Conservation (phyloP, 805 yeast species). For the Nakazawaea holstii region DNA sequence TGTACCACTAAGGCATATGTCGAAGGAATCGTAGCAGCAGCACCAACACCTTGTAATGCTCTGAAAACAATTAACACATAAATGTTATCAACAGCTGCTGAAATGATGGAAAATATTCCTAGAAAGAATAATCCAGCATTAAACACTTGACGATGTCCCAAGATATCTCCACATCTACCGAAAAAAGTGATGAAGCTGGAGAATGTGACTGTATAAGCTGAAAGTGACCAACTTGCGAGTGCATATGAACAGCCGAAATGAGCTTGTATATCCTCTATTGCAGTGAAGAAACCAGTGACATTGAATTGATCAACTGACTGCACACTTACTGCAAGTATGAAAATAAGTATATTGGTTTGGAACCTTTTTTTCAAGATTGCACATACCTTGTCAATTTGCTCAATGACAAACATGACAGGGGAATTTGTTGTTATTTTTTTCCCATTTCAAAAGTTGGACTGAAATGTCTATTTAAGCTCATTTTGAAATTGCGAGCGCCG, state of each 20-base stretch:
- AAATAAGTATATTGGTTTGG: no score
- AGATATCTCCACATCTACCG: conserved; percentile 30
- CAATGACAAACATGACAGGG: no score
- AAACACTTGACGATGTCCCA: conserved; percentile 26
- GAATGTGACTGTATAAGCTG: conserved; percentile 30
- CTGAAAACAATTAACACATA: conserved; percentile 24
- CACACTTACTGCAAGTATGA: no score
- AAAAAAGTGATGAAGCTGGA: conserved; percentile 31
- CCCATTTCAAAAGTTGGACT: no score
- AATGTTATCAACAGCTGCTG: conserved; percentile 30
- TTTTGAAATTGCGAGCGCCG: no score
- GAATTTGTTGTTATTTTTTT: no score
- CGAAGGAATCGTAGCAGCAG: conserved; percentile 29
- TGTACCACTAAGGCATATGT: conserved; percentile 27
- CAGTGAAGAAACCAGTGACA: conserved; percentile 12
- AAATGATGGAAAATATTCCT: conserved; percentile 23
- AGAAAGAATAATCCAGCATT: conserved; percentile 18
- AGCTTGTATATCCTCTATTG: conserved; percentile 2
- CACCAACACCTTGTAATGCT: conserved; percentile 29
- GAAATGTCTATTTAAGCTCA: no score
- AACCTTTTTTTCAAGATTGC: no score
- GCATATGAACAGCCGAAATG: background rate
- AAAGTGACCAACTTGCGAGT: conserved; percentile 25
- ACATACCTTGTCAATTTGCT: no score
- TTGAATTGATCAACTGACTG: conserved; percentile 12